Conservation (phyloP, 2,329 filamentous ascomycete species). For the Trichoderma gracile region DNA sequence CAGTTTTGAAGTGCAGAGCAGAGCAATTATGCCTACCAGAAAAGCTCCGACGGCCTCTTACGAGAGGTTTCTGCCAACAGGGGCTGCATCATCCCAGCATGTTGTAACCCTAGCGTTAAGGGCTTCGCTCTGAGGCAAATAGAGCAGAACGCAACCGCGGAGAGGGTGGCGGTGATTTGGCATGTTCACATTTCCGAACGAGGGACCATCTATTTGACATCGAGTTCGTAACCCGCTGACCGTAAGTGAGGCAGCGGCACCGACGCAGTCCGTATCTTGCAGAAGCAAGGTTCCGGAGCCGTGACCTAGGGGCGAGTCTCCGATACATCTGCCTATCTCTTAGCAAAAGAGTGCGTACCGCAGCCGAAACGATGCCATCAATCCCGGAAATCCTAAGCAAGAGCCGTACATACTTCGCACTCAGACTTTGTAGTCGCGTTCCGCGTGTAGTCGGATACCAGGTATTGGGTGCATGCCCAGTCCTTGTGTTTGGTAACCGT, state of each 20-base stretch:
- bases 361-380: not conserved
- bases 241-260: too few species aligned
- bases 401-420: not conserved
- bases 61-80: slow-evolving; percentile 17
- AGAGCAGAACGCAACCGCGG: not conserved
- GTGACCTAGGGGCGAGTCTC: not conserved
- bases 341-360: not conserved
- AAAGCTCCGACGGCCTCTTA: slow-evolving; percentile 4
- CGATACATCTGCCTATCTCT: not conserved
- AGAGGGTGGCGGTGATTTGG: not conserved
- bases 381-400: not conserved
- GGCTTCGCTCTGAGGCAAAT: not conserved
- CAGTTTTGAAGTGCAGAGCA: not conserved
- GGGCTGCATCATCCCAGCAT: slow-evolving; percentile 5
- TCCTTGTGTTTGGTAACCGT: slow-evolving; percentile 9
- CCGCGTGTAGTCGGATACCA: not conserved
- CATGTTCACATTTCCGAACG: not conserved
- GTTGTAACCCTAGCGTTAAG: slow-evolving; percentile 1
- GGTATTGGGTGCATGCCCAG: not conserved
- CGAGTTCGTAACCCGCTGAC: not conserved
- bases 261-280: too few species aligned
- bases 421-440: not conserved
- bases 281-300: not conserved
- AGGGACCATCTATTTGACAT: not conserved
- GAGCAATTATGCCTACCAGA: not conserved